Percentiles rank a stretch among this genome's conserved stretches.
phyloP scores from a whole-genome alignment of 2,329 filamentous ascomycete species.

The Penicillium italicum region DNA sequence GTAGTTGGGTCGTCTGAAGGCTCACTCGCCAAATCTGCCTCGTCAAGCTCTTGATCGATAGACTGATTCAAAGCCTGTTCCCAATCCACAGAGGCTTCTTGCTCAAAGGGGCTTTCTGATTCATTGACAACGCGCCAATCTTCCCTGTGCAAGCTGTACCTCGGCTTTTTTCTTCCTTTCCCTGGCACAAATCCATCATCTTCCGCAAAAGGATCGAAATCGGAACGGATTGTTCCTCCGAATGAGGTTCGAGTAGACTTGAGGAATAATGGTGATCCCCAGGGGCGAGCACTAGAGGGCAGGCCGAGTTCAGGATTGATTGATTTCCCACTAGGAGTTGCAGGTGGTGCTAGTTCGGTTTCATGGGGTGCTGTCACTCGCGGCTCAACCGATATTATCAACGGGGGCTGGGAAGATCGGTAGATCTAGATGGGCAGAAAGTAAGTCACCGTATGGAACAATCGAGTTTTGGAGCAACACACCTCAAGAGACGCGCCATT shows the following conservation, averaged over 20 bases:
- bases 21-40: neutral
- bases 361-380: conserved; percentile 28
- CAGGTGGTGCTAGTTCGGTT: conserved; percentile 19
- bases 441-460: conserved; percentile 1
- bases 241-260: conserved; percentile 68
- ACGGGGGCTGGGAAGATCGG: conserved; percentile 22
- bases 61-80: conserved; percentile 27
- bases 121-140: conserved; percentile 72
- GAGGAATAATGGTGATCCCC: conserved; percentile 74
- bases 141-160: conserved; percentile 62
- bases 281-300: conserved; percentile 52
- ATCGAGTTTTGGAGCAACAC: neutral
- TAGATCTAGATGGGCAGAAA: conserved; percentile 22
- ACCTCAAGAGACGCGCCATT: conserved; percentile 39
- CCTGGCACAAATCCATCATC: conserved; percentile 61
- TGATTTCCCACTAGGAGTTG: conserved; percentile 25
- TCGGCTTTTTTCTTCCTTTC: conserved; percentile 65
- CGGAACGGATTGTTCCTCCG: conserved; percentile 61
- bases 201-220: conserved; percentile 63
- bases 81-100: conserved; percentile 32
- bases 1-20: neutral
- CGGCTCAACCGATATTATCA: conserved; percentile 52
- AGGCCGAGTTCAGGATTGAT: conserved; percentile 3
- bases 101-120: conserved; percentile 65
- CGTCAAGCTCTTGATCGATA: conserved; percentile 26